Evolutionary conservation across 2,329 filamentous ascomycete species (phyloP), one percentile per base, ranked within the genome.

Genomic region (Tricladium varicosporioides): DNA sequence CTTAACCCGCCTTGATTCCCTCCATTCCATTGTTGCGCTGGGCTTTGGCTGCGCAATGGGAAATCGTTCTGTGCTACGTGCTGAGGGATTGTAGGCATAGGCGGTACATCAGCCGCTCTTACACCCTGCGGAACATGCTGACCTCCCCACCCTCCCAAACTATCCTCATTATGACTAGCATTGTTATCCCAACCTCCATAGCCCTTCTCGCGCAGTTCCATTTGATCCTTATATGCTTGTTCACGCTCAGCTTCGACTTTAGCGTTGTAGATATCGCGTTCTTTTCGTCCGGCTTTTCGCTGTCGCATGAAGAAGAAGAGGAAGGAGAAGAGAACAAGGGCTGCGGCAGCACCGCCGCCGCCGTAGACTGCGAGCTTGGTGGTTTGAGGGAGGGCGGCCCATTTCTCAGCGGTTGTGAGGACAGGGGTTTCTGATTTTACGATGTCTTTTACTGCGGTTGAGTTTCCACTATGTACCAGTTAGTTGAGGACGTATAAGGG

Each of bases 251-350:
- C 64, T 36, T 70, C 67, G 10, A 70, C 58, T 27, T 64, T 60
- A 7, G 66, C 65, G 36, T 69, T 66, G 55, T 70, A 71, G 14
- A 60, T 64, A 2, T 73, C 73, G 40, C 81, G 80, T 67, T 86
- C 83, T 18, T 65, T 67, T 16, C 75, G 74, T 11, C 84, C 84
- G 0, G 72, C 72, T 44, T 78, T 76, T 40, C 83, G 78, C 69
- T 85, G 81, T 44, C 76, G 75, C 66, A 83, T 72, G 71, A 79
- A 84, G 73, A 80, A 82, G 67, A 81, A 79, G 16, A 78, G 66
- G 5, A 77, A 72, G 0, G 72, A 71, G 27, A 67, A 71, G 14
- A 80, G 22, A 0, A 80, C 64, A 5, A 78, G 58, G 19, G 73
- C 77, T 5, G 69, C 80, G 0, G 77, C 75, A 33, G 72, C 75